Evolutionary conservation across 2,329 filamentous ascomycete genomes (phyloP), one percentile per base, ranked within the genome.

Genomic region (Byssochlamys sp.): DNA sequence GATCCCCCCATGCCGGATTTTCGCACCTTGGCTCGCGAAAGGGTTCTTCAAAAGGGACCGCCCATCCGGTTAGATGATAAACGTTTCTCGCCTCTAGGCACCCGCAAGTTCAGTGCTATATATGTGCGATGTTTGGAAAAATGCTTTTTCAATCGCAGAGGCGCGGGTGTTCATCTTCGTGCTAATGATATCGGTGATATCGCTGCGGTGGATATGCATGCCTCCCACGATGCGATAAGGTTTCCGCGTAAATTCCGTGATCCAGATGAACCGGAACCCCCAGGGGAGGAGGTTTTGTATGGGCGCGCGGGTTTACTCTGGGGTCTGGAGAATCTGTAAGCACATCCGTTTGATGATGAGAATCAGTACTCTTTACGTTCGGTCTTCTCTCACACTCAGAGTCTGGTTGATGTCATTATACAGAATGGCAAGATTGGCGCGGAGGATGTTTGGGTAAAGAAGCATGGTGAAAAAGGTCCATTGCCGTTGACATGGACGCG

Each of bases 401-500:
- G 1, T 58, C n/a, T 75, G 14, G 57, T 75, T 27, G 61, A 68
- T 49, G 61, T 61, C 1, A 72, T 76, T 3, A 57, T 76, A 11
- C 62, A 67, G 5, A 64, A 69, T 3, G 74, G 74, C 4, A 66
- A 60, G 33, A 60, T 70, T 35, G 71, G 72, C 1, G 60, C 67
- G 1, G 60, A 59, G n/a, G 61, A 67, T 19, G 75, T 68, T 52
- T 31, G 29, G 29, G 57, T 61, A 2, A 58, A 68, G n/a, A 62
- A 65, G 24, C 56, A 74, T 56, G 71, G 70, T 39, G 58, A 66
- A 2, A 52, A 66, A 33, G 62, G 67, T 33, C 65, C 69, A 5
- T 62, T 75, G 55, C 72, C 72, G 10, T 58, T 76, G 55, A 76
- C 76, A 73, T 76, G 73, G 67, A 61, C 65, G 12, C 76, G 72